Conservation (phyloP, 306 rosid genomes). For the Sicyos baderoa region DNA sequence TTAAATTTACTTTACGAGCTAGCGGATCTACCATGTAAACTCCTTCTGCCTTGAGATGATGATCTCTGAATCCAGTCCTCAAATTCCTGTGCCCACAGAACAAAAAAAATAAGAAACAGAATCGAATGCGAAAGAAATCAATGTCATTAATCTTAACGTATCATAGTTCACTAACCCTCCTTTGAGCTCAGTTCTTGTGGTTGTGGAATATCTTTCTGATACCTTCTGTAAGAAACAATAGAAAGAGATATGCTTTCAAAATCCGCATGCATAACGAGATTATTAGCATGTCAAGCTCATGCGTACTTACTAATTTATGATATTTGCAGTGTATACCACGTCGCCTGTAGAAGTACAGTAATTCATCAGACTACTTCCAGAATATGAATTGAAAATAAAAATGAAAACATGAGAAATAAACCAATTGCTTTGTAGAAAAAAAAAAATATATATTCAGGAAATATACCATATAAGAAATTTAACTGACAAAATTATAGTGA, state of each 20-base stretch:
- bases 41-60: slow-evolving; percentile 60
- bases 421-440: neutral
- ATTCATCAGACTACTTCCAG: slow-evolving; percentile 21
- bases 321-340: slow-evolving; percentile 63
- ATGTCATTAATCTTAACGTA: neutral
- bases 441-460: neutral
- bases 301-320: slow-evolving; percentile 66
- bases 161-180: slow-evolving; percentile 63
- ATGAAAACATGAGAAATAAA: neutral
- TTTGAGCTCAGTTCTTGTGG: slow-evolving; percentile 63
- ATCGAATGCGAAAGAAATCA: slow-evolving; percentile 5
- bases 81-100: slow-evolving; percentile 50
- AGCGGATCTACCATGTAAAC: slow-evolving; percentile 72
- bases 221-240: slow-evolving; percentile 42
- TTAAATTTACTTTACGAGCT: slow-evolving; percentile 35
- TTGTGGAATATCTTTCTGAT: slow-evolving; percentile 60
- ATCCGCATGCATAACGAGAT: slow-evolving; percentile 17
- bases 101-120: slow-evolving; percentile 15
- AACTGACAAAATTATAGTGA: slow-evolving; percentile 7
- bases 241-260: slow-evolving; percentile 5
- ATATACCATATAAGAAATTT: neutral
- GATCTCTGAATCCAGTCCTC: slow-evolving; percentile 53
- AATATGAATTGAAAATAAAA: slow-evolving; percentile 17
- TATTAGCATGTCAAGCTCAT: neutral
- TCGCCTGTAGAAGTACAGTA: slow-evolving; percentile 52